Evolutionary conservation across 176 grass and related monocot species (phyloP).

Genomic region (Thalia dealbata): DNA sequence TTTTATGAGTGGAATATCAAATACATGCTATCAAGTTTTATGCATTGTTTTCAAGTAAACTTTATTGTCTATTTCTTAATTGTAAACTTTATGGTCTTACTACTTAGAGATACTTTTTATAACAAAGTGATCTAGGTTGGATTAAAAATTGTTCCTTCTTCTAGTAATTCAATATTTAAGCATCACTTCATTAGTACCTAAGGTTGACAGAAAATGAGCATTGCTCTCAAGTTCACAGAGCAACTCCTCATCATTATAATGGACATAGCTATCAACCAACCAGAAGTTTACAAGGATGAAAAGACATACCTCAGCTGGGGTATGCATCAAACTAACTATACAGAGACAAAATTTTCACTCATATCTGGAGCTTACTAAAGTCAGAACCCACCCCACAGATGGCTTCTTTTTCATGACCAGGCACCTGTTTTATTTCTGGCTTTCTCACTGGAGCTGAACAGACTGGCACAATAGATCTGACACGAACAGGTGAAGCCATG

Average conservation of each 20-base stretch:
- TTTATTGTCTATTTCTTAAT: no score
- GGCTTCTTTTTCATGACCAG: neutral
- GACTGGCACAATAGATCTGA: conserved; percentile 13
- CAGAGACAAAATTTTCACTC: conserved; percentile 25
- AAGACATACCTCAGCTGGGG: neutral
- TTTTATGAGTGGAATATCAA: no score
- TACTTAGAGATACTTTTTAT: no score
- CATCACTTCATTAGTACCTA: no score
- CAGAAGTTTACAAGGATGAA: neutral
- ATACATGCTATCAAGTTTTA: no score
- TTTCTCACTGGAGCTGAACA: conserved; percentile 10
- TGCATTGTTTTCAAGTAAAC: no score
- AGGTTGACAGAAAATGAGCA: no score
- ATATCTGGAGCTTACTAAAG: conserved; percentile 38
- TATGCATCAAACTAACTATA: conserved; percentile 9
- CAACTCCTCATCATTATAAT: neutral
- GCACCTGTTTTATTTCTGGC: neutral
- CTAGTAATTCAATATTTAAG: no score
- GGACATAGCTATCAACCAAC: neutral
- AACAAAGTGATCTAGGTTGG: no score
- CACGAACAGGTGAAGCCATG: conserved; percentile 14
- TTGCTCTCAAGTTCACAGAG: no score
- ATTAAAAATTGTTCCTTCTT: no score
- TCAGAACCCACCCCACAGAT: conserved; percentile 12
- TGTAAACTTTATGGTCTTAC: no score